Base-by-base conservation (phyloP, 176 grass and related monocot genomes). In the Aegilops tauschii region DNA sequence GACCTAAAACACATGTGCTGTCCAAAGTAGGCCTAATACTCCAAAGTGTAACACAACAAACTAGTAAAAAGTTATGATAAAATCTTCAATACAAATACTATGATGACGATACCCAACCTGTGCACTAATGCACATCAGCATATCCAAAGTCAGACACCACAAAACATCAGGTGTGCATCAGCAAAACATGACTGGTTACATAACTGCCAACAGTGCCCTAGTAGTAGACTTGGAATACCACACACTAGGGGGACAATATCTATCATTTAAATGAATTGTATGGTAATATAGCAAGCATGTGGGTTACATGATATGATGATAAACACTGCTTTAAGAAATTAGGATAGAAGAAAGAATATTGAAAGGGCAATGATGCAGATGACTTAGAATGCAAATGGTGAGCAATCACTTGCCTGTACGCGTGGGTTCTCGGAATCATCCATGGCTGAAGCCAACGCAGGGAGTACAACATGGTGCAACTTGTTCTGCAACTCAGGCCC, bases 391-490 rank as follows among this genome's bases (percentile, higher is more conserved):
- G 69, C 8, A 77, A 76, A 32, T 59, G 28, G 17, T 56, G 5
- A 77, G 37, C 30, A 59, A 72, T 68, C 12, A 89, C 91, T 92
- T 95, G 83, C 95, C 97, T 98, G 97, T 78, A 98, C 85, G 3
- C 97, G 92, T 30, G 97, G 97, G 87, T 96, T 98, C 74, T 98
- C 92, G 21, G 92, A 95, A 90, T 98, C 97, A 72, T 98, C 93
- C 97, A 98, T 98, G 16, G 92, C 88, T 77, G 89, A 90, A 50
- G 85, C 94, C 82, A 98, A 71, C 81, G 97, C 90, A 56, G 97
- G 97, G 11, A 96, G 79, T 23, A 98, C 97, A 12, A 78, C 86
- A 78, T 94, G 92, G 74, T 96, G 93, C 84, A 91, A 75, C 62
- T 96, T 87, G 78, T 90, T 89, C 80, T 98, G 97, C 82, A 98